Evolutionary conservation across 2,329 filamentous ascomycete species (phyloP).

Genomic region (Fusarium multiceps): DNA sequence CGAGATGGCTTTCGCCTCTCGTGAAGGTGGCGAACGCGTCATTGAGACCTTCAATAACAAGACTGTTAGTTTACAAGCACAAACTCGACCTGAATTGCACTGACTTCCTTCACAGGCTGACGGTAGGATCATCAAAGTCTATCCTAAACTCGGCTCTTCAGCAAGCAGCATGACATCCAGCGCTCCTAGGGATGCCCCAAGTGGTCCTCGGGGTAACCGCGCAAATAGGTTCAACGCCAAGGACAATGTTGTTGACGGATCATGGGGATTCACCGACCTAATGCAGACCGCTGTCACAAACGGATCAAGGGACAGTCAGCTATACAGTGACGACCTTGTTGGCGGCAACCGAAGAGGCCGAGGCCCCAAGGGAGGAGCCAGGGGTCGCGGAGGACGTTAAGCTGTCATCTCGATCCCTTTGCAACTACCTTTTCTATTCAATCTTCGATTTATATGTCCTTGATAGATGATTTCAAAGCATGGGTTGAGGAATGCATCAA

Average conservation of each 20-base stretch:
- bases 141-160: conserved; percentile 66
- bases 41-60: conserved; percentile 83
- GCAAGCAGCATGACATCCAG: conserved; percentile 42
- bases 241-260: conserved; percentile 63
- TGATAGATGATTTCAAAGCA: not conserved
- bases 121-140: conserved; percentile 78
- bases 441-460: not conserved
- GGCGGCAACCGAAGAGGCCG: conserved; percentile 45
- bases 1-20: conserved; percentile 79
- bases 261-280: conserved; percentile 64
- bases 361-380: conserved; percentile 32
- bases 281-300: conserved; percentile 50
- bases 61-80: conserved; percentile 58
- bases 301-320: conserved; percentile 47
- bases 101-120: conserved; percentile 67
- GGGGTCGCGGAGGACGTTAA: conserved; percentile 42
- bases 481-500: not conserved
- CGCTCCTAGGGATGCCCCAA: conserved; percentile 42
- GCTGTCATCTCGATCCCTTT: not conserved
- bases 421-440: not conserved
- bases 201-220: conserved; percentile 47
- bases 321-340: conserved; percentile 66
- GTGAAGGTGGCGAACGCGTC: conserved; percentile 78
- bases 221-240: conserved; percentile 40
- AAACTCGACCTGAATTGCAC: not conserved